Percentiles rank a stretch among this genome's conserved stretches.
Evolutionary conservation across 2,329 filamentous ascomycete genomes (phyloP).

Genomic region (Colletotrichum tropicale): DNA sequence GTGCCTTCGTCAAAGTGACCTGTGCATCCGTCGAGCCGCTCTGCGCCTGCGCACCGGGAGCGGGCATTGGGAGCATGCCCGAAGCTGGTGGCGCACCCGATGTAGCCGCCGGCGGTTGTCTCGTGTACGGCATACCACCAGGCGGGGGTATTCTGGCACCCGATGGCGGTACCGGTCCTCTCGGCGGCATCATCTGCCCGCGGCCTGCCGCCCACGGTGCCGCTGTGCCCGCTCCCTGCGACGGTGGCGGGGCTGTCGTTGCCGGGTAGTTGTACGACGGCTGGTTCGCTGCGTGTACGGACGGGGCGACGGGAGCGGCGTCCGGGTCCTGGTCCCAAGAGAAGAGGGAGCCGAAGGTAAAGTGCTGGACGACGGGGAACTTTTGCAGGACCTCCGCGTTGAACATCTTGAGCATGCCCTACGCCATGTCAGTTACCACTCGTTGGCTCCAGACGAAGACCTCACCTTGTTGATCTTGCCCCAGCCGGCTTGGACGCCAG

Average conservation of each 20-base stretch:
- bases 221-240: conserved; percentile 35
- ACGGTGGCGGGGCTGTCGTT: conserved; percentile 28
- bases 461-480: conserved; percentile 91
- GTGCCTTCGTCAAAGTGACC: conserved; percentile 48
- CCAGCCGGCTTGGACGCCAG: conserved; percentile 91
- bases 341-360: conserved; percentile 81
- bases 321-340: conserved; percentile 74
- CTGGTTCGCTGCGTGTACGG: conserved; percentile 64
- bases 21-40: conserved; percentile 40
- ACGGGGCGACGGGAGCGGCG: conserved; percentile 51
- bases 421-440: neutral
- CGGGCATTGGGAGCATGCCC: conserved; percentile 22
- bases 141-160: conserved; percentile 39
- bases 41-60: conserved; percentile 8
- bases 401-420: conserved; percentile 99
- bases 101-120: conserved; percentile 29
- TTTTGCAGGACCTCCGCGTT: conserved; percentile 95
- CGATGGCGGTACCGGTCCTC: conserved; percentile 35
- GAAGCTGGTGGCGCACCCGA: neutral
- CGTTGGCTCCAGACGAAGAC: neutral
- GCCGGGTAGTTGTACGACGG: conserved; percentile 35
- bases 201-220: conserved; percentile 48
- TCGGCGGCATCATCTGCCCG: conserved; percentile 27
- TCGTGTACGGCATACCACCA: conserved; percentile 44
- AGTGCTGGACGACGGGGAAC: conserved; percentile 98